Conservation (phyloP, 2,329 filamentous ascomycete genomes). For the Xylaria sp. region DNA sequence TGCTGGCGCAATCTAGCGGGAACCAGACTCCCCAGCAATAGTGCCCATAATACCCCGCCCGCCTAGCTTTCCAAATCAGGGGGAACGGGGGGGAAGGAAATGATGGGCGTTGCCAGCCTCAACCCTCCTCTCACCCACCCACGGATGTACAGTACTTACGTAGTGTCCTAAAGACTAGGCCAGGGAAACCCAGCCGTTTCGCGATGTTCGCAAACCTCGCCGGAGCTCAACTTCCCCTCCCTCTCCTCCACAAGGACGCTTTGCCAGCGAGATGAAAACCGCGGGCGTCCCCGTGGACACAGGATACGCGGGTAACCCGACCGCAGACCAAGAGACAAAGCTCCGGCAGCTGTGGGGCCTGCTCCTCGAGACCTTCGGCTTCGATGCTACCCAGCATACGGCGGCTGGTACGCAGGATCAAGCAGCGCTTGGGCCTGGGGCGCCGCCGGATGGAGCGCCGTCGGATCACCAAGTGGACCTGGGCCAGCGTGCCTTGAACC, state of each 20-base stretch:
- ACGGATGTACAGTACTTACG: too few species aligned
- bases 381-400: slow-evolving; percentile 5
- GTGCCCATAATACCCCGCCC: slow-evolving; percentile 16
- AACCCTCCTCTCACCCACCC: not conserved
- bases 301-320: slow-evolving; percentile 70
- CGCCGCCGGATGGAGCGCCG: slow-evolving; percentile 1
- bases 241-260: not conserved
- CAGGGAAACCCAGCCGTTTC: not conserved
- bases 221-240: not conserved
- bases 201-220: not conserved
- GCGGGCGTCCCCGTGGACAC: not conserved
- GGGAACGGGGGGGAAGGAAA: not conserved
- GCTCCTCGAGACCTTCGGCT: slow-evolving; percentile 73
- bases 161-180: not conserved
- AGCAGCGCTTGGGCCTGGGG: slow-evolving; percentile 4
- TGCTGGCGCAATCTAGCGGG: slow-evolving; percentile 3
- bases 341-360: slow-evolving; percentile 81
- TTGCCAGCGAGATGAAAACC: slow-evolving; percentile 7
- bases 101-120: slow-evolving; percentile 13
- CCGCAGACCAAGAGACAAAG: slow-evolving; percentile 81
- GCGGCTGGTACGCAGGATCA: slow-evolving; percentile 10
- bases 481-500: slow-evolving; percentile 10
- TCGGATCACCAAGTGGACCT: slow-evolving; percentile 19
- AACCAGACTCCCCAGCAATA: not conserved
- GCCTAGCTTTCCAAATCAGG: not conserved